Percentiles rank a stretch among this genome's conserved stretches.
Conservation (phyloP, 257 asterid genomes). For the Gentiana straminea region DNA sequence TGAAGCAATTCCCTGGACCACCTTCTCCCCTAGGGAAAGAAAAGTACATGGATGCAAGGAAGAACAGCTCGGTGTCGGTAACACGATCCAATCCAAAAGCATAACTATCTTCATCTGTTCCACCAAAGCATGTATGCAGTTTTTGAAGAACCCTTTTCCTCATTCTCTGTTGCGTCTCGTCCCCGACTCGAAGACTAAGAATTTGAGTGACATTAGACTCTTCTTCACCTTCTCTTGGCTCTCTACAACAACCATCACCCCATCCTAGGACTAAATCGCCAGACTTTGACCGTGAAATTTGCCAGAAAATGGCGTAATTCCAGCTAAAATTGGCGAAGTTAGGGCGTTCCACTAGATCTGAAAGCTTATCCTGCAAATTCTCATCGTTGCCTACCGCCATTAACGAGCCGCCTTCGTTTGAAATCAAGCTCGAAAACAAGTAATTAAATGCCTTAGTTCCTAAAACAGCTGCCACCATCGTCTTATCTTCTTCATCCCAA, state of each 20-base stretch:
- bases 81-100: constrained; percentile 88
- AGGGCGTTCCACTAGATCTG: constrained; percentile 87
- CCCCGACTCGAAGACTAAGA: constrained; percentile 45
- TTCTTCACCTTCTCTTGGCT: constrained; percentile 67
- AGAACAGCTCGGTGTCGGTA: constrained; percentile 94
- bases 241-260: constrained; percentile 99
- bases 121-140: constrained; percentile 71
- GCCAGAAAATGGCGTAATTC: constrained; percentile 98
- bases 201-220: constrained; percentile 45
- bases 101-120: constrained; percentile 65
- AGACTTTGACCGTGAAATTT: constrained; percentile 70
- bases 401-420: constrained; percentile 71
- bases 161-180: constrained; percentile 78
- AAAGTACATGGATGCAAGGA: constrained; percentile 93
- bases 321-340: constrained; percentile 51
- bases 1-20: constrained; percentile 81
- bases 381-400: constrained; percentile 74
- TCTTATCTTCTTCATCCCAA: constrained; percentile 75
- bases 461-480: constrained; percentile 67
- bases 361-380: constrained; percentile 77
- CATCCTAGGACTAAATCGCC: constrained; percentile 88
- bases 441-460: constrained; percentile 82
- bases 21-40: constrained; percentile 77
- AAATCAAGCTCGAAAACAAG: constrained; percentile 63
- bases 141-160: constrained; percentile 79